These are phyloP conservation scores for Populus euphratica DNA, from an alignment of 345 rosid genomes.

Conservation along the genomic window DNA sequence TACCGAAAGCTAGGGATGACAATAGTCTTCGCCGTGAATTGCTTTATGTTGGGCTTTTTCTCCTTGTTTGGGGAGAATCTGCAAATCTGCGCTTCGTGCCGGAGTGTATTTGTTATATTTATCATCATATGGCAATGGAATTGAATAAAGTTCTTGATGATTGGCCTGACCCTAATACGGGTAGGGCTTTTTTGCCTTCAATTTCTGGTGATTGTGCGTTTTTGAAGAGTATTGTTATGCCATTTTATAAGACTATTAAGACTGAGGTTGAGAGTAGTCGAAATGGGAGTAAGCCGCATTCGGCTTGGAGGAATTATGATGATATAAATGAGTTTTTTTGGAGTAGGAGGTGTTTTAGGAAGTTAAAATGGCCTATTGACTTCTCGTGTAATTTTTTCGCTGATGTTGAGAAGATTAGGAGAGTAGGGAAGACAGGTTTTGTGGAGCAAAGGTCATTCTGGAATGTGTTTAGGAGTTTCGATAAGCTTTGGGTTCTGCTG, in stretches of 20 bases:
- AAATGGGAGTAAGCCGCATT: conserved; percentile 72
- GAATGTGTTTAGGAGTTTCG: conserved; percentile 78
- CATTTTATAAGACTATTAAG: conserved; percentile 56
- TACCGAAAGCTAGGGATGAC: conserved; percentile 22
- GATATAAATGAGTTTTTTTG: conserved; percentile 87
- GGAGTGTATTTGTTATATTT: conserved; percentile 56
- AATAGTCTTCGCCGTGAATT: conserved; percentile 45
- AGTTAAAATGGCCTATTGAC: conserved; percentile 68
- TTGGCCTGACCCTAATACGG: conserved; percentile 45
- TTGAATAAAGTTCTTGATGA: conserved; percentile 40
- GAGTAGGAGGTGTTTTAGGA: conserved; percentile 76
- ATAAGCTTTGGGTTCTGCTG: conserved; percentile 70
- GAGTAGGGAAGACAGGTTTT: conserved; percentile 81
- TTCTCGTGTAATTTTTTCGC: conserved; percentile 47
- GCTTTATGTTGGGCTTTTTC: conserved; percentile 46
- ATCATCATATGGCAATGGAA: conserved; percentile 58
- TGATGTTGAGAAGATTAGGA: conserved; percentile 28
- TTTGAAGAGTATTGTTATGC: conserved; percentile 54
- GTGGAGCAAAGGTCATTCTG: conserved; percentile 91
- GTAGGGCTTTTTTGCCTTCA: conserved; percentile 51
- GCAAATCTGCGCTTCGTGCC: conserved; percentile 57
- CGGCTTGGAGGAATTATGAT: conserved; percentile 91
- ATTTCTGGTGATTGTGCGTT: conserved; percentile 56
- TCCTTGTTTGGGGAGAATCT: conserved; percentile 66
- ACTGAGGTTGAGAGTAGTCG: conserved; percentile 57